Evolutionary conservation across 192 early-diverging fungal species (phyloP), one percentile per base, ranked within the genome.

Genomic region (Glomus cerebriforme): DNA sequence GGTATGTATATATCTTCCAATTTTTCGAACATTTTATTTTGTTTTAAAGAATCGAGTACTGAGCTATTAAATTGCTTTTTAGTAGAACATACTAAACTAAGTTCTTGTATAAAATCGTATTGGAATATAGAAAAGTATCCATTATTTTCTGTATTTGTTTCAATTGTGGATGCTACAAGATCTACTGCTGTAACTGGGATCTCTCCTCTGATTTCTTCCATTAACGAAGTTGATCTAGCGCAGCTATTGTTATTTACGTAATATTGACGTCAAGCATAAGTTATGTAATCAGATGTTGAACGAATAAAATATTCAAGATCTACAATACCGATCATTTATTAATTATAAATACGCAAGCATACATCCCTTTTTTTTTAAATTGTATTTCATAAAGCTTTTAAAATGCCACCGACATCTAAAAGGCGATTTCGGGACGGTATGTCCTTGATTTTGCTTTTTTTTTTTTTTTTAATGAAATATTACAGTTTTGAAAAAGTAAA

Each of bases 1-100:
- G 82, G 79, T 66, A 70, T 80, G 62, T 75, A 59, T 15, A 19
- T 34, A 32, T 77, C 79, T 49, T 63, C 78, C 69, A 62, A 47
- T 0, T 77, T 73, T 78, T 80, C 77, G 1, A 39, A n/a, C 4
- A n/a, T 24, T 32, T 9, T 17, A 31, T 3, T 37, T 12, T 39
- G 43, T 68, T 27, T 54, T 37, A 68, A 54, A 37, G 24, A 68
- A 17, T 78, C 64, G 12, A 17, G 31, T 24, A 78, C 76, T 24
- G 76, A 58, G 26, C 54, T 26, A 68, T 32, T 54, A 67, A 54
- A 78, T n/a, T 68, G 24, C 19, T 59, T 34, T 65, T 67, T 65
- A 37, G 76, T 78, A 10, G 76, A 68, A 67, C 45, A 65, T 35
- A 65, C 19, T 32, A 22, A 59, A 49, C 3, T 67, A 17, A 78